Evolutionary conservation across 2,329 filamentous ascomycete genomes (phyloP).

Genomic region (Pseudocercospora fuligena): DNA sequence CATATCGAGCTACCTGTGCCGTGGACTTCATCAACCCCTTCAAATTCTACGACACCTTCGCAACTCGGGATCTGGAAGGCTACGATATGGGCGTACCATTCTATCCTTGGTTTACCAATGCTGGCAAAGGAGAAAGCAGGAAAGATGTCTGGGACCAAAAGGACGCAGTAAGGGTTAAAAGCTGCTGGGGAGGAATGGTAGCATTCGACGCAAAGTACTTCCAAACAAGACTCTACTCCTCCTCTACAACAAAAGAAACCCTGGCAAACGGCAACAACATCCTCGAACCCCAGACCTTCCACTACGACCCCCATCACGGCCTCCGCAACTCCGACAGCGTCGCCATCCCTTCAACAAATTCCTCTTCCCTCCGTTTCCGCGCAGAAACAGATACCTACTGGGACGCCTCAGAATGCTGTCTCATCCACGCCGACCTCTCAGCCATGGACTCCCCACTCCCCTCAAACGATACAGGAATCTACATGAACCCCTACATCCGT

Average conservation of each 20-base stretch:
- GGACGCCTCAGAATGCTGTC: constrained; percentile 55
- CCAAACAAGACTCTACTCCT: constrained; percentile 43
- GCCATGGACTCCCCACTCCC: constrained; percentile 31
- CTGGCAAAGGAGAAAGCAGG: constrained; percentile 58
- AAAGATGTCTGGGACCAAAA: constrained; percentile 65
- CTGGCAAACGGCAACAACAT: neutral
- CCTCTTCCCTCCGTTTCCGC: constrained; percentile 46
- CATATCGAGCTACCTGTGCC: constrained; percentile 71
- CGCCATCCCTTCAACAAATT: constrained; percentile 39
- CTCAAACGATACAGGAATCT: constrained; percentile 61
- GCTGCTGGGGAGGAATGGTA: constrained; percentile 80
- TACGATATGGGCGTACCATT: constrained; percentile 66
- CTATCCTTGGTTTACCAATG: constrained; percentile 69
- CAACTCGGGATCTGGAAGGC: constrained; percentile 69
- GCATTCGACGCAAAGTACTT: constrained; percentile 67
- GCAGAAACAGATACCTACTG: constrained; percentile 50
- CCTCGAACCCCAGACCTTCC: neutral
- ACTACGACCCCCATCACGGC: constrained; percentile 18
- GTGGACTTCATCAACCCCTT: constrained; percentile 72
- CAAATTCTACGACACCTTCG: constrained; percentile 75
- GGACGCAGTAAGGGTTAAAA: constrained; percentile 70
- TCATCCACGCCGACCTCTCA: constrained; percentile 53
- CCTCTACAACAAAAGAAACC: neutral
- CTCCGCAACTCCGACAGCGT: constrained; percentile 13
- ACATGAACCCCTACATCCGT: constrained; percentile 75